These are phyloP conservation scores for baker's yeast (Saccharomyces cerevisiae) DNA, from an alignment of 805 yeast genomes.

Conservation along the genomic window DNA sequence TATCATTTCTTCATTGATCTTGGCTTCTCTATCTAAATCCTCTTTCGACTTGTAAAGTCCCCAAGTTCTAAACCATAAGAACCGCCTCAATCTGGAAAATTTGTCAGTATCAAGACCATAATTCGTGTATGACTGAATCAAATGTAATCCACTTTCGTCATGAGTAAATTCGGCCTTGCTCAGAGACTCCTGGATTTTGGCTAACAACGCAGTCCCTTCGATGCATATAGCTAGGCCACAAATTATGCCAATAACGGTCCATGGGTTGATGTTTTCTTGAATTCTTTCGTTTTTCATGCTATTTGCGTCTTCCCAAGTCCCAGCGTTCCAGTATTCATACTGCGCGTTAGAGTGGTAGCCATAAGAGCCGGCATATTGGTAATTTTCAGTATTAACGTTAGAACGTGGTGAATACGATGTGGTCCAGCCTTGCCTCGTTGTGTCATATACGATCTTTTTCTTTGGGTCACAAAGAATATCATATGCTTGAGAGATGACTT, in stretches of 20 bases:
- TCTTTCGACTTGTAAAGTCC: constrained; percentile 27
- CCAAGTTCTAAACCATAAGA: constrained; percentile 46
- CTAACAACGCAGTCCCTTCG: constrained; percentile 35
- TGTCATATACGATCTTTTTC: constrained; percentile 40
- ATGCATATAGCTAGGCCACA: constrained; percentile 34
- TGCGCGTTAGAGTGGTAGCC: constrained; percentile 25
- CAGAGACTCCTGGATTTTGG: constrained; percentile 31
- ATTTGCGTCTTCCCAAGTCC: constrained; percentile 57
- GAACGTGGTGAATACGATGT: background rate
- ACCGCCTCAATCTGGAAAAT: constrained; percentile 45
- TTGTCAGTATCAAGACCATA: constrained; percentile 45
- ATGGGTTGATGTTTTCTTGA: constrained; percentile 35
- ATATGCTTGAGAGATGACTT: constrained; percentile 50
- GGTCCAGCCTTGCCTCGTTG: constrained; percentile 40
- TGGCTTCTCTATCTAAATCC: constrained; percentile 31
- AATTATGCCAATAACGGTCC: constrained; percentile 33
- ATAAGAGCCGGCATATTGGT: constrained; percentile 16
- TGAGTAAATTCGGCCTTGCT: constrained; percentile 28
- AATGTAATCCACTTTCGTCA: constrained; percentile 35
- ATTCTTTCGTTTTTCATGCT: constrained; percentile 2
- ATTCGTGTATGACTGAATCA: constrained; percentile 38
- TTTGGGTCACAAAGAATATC: constrained; percentile 41
- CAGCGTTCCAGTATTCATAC: constrained; percentile 49
- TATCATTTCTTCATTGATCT: constrained; percentile 69
- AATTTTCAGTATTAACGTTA: background rate